These are phyloP conservation scores for Pleurotus cornucopiae DNA, from an alignment of 768 basidiomycete genomes.

Conservation along the genomic window DNA sequence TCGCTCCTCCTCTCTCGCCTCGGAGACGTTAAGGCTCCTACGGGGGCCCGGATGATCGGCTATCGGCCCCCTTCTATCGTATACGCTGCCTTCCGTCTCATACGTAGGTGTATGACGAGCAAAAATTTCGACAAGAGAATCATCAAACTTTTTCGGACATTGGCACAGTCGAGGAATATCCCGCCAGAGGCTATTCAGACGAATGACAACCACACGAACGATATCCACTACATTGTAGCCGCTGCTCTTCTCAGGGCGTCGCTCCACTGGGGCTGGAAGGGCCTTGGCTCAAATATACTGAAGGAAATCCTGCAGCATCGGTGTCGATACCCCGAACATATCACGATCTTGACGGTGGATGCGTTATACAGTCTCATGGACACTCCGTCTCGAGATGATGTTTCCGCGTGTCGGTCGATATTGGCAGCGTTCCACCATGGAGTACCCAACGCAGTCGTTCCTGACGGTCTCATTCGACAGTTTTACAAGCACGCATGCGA, in stretches of 20 bases:
- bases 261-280: conserved; percentile 50
- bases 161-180: conserved; percentile 41
- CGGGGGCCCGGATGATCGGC: conserved; percentile 23
- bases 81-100: conserved; percentile 35
- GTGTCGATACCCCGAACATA: conserved; percentile 14
- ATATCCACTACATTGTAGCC: conserved; percentile 44
- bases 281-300: conserved; percentile 36
- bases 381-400: conserved; percentile 27
- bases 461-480: conserved; percentile 37
- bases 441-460: conserved; percentile 26
- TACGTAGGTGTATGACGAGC: conserved; percentile 36
- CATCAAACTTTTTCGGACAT: conserved; percentile 42
- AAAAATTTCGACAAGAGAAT: conserved; percentile 26
- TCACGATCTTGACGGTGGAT: conserved; percentile 36
- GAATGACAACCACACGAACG: conserved; percentile 28
- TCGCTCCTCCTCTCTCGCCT: conserved; percentile 26
- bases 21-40: conserved; percentile 18
- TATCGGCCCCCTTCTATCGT: conserved; percentile 34
- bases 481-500: conserved; percentile 40
- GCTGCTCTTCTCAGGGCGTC: conserved; percentile 48
- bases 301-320: conserved; percentile 19
- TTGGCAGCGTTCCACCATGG: conserved; percentile 33
- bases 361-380: conserved; percentile 39
- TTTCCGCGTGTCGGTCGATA: conserved; percentile 35
- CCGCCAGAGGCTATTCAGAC: conserved; percentile 41